Evolutionary conservation across 139 green algal species (phyloP).

Genomic region (Chlorella sp.): DNA sequence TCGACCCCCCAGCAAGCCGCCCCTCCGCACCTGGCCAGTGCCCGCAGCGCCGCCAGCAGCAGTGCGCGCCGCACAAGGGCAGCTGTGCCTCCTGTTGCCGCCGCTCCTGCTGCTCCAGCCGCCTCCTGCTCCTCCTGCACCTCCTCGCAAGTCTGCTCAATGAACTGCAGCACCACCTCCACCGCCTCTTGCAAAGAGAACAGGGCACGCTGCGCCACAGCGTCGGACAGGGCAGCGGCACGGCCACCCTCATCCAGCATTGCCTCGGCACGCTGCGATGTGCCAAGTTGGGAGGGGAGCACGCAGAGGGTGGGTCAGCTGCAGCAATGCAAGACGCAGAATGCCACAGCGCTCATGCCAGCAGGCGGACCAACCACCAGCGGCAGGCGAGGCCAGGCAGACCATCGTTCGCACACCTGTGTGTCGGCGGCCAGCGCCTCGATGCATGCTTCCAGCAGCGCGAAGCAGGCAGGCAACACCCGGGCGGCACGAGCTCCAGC

Average conservation of each 20-base stretch:
- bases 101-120: not conserved
- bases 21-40: not conserved
- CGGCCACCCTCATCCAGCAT: not conserved
- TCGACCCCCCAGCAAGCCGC: no score
- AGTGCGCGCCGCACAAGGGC: not conserved
- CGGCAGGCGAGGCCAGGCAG: not conserved
- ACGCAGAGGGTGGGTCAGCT: no score
- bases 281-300: not conserved
- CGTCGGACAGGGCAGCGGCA: not conserved
- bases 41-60: conserved; percentile 12
- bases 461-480: conserved; percentile 59
- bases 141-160: conserved; percentile 55
- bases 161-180: conserved; percentile 67
- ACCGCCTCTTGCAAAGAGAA: conserved; percentile 30
- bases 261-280: not conserved
- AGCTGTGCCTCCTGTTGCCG: not conserved
- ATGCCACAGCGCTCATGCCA: not conserved
- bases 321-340: not conserved
- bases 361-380: not conserved
- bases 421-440: conserved; percentile 60
- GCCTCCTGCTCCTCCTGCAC: not conserved
- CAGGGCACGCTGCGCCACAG: conserved; percentile 7
- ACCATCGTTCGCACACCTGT: not conserved
- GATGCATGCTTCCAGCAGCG: conserved; percentile 58
- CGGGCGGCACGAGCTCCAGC: conserved; percentile 50